Evolutionary conservation across 2,329 filamentous ascomycete genomes (phyloP), one percentile per base, ranked within the genome.

Genomic region (Chaetomium strumarium): DNA sequence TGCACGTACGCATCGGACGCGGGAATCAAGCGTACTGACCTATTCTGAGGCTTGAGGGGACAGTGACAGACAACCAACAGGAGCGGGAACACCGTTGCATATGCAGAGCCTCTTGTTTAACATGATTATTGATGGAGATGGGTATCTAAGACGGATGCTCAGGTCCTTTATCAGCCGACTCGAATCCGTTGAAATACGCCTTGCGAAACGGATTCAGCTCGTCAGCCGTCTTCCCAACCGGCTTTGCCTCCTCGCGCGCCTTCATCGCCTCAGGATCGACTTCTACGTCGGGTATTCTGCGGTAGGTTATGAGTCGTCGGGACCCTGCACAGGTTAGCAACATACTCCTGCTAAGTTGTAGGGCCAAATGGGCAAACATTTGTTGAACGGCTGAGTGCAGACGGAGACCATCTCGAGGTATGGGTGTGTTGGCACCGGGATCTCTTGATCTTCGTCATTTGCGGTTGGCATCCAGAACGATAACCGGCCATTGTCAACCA

Each of bases 381-480:
- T 93, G 65, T 90, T 92, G 67, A 99, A 99, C 0, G 80, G 76
- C 67, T 99, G 93, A 7, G 88, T 82, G 64, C 90, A 96, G 30
- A 90, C 80, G 40, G 79, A 83, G 17, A 90, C 78, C 20, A 92
- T 72, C 62, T 86, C 79, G 13, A 99, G 72, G 52, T 80, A 81
- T 0, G 87, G 86, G 66, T 97, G 90, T 17, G 76, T 78, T 0
- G 92, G 92, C 13, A 92, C 78, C 0, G 81, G 75, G 19, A 96
- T 81, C 64, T 92, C 87, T 53, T 85, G 80, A 44, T 89, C 79
- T 60, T 90, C 80, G 55, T 88, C 84, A 64, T 89, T 90, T 29
- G 90, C 85, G 0, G 90, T 95, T 0, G 93, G 93, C 88, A 97
- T 95, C 93, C 93, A 99, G 75, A 99, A 95, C 8, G 87, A 88